Evolutionary conservation across 179 eudicot genomes (phyloP), one percentile per base, ranked within the genome.

Genomic region (Silene noctiflora): DNA sequence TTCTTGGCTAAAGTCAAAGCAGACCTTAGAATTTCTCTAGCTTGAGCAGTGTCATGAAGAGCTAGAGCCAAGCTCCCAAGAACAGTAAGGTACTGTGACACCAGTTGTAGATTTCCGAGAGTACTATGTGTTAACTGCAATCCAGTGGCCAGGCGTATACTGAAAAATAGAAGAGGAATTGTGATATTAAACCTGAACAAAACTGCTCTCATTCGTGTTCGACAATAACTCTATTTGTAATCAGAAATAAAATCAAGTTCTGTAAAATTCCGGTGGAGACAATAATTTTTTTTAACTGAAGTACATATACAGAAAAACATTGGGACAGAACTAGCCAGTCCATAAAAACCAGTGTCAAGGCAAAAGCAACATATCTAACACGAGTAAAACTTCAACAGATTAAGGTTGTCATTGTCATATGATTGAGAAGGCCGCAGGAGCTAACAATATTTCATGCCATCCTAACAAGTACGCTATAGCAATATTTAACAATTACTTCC

Each of bases 1-100:
- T 91, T 96, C 89, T 91, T 96, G n/a, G 99, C 97, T 85, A 96
- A 81, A 20, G 99, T 93, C 76, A 93, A 87, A 76, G 98, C 88
- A 72, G 99, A 93, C 83, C 90, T 88, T 87, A 96, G 87, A 75
- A 93, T 96, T 82, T 93, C 98, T 80, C 92, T 85, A 68, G 98
- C 99, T 88, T 95, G 99, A 46, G 78, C 89, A 73, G 95, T 87
- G 81, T 95, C 99, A 86, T 83, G 97, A 69, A 95, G 91, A 76
- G 99, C 90, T 79, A 95, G 92, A 35, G 99, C 98, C 89, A 95
- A 84, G 76, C 87, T 89, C 72, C 98, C 99, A 55, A 95, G 97
- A 69, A 93, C 84, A 11, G 99, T 91, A 65, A 95, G 85, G 83
- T 93, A 95, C 84, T 95, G 99, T 8, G 99, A 93, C 84, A 95